Conservation (phyloP, 768 basidiomycete genomes). For the Kwoniella heveanensis region DNA sequence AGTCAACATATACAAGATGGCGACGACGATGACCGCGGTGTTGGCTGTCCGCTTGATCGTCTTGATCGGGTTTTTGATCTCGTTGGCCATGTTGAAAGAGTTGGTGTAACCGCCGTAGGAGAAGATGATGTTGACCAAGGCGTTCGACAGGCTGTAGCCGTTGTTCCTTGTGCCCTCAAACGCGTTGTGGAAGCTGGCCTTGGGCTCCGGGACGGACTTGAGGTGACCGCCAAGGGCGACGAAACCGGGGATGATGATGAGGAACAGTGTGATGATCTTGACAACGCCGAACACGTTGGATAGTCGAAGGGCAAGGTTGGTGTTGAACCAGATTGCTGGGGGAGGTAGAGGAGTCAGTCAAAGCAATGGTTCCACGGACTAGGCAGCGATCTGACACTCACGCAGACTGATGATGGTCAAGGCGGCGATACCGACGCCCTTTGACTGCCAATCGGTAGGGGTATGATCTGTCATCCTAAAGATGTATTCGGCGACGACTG, state of each 20-base stretch:
- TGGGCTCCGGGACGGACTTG: slow-evolving; percentile 25
- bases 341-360: background rate
- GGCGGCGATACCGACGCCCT: slow-evolving; percentile 29
- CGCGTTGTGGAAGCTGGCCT: slow-evolving; percentile 41
- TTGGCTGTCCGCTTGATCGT: slow-evolving; percentile 35
- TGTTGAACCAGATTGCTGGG: slow-evolving; percentile 24
- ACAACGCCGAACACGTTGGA: slow-evolving; percentile 30
- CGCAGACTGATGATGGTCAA: slow-evolving; percentile 14
- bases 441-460: slow-evolving; percentile 23
- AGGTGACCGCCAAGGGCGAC: slow-evolving; percentile 37
- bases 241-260: slow-evolving; percentile 37
- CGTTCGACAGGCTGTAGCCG: slow-evolving; percentile 34
- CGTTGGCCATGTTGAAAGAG: slow-evolving; percentile 37
- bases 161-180: slow-evolving; percentile 34
- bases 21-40: slow-evolving; percentile 33
- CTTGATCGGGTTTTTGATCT: slow-evolving; percentile 36
- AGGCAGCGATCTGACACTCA: slow-evolving; percentile 6
- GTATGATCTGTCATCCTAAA: slow-evolving; percentile 32
- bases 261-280: slow-evolving; percentile 32
- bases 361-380: background rate
- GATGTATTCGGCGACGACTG: slow-evolving; percentile 28
- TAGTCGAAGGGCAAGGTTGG: slow-evolving; percentile 24
- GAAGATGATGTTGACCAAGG: slow-evolving; percentile 43
- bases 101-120: slow-evolving; percentile 44
- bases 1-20: slow-evolving; percentile 35